Base-by-base conservation (phyloP, 192 early-diverging fungal genomes). In the Coemansia sp. region DNA sequence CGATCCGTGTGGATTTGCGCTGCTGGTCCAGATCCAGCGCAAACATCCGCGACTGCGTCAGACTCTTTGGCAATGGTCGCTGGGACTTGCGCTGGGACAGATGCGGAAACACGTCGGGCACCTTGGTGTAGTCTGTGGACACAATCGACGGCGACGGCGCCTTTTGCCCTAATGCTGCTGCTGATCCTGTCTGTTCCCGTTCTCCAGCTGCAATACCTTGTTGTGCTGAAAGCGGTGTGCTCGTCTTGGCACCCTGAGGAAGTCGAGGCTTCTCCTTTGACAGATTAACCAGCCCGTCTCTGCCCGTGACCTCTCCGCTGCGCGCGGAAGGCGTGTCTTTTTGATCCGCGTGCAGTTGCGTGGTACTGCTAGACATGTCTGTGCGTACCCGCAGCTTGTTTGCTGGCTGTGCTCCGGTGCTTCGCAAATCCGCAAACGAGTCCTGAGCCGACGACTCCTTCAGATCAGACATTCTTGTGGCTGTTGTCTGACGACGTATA, bases 21-120 rank as follows among this genome's bases (percentile, higher is more conserved):
- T 85, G 85, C n/a, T 87, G 88, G 71, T 98, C 96, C 36, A 97
- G 81, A 72, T 96, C 91, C 68, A 99, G 88, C 10, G 85, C 67
- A 67, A 82, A 87, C 57, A 93, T 85, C 2, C 72, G 84, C 84
- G 47, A 88, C 86, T 84, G 96, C 80, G 37, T 82, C 87, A 71
- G 90, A 21, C 55, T 70, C 46, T 85, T 82, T 2, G 80, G 79
- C 19, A 84, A 69, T 5, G 75, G 55, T 61, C 80, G 73, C 61
- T 63, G 73, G 26, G 51, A 63, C 13, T 43, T 18, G 40, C 63
- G 63, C n/a, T 41, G 57, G 19, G 63, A 26, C 41, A 67, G 41
- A 60, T 66, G 18, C 8, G 76, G 71, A 42, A 70, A 73, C 41
- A 78, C 59, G 41, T 78, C 76, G 0, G 76, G 64, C 40, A 71